Evolutionary conservation across 2,329 filamentous ascomycete genomes (phyloP).

Genomic region (Chrysosporium keratinophilum): DNA sequence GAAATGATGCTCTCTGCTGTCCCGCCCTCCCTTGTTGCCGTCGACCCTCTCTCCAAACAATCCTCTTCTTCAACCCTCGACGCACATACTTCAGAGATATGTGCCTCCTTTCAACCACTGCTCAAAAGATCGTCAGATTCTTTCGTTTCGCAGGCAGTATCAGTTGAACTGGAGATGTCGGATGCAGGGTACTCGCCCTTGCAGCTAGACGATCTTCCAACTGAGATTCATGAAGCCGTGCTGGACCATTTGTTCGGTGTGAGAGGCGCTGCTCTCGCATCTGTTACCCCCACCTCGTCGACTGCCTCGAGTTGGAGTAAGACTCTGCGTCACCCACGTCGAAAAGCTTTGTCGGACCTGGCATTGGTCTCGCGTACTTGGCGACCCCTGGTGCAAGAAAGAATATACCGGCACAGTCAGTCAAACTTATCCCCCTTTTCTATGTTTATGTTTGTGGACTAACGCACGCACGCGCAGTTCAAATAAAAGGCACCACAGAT

Average conservation of each 20-base stretch:
- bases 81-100: background rate
- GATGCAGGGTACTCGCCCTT: background rate
- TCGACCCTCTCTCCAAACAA: constrained; percentile 4
- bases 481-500: constrained; percentile 60
- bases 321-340: constrained; percentile 54
- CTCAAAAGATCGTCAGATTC: background rate
- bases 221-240: constrained; percentile 62
- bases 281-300: constrained; percentile 45
- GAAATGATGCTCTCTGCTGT: constrained; percentile 10
- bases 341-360: constrained; percentile 56
- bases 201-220: constrained; percentile 44
- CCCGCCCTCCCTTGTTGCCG: constrained; percentile 1
- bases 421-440: constrained; percentile 5
- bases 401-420: constrained; percentile 58
- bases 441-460: background rate
- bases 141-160: constrained; percentile 1
- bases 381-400: constrained; percentile 58
- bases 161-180: constrained; percentile 10
- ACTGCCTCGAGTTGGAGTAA: constrained; percentile 52
- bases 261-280: constrained; percentile 51
- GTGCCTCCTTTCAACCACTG: background rate
- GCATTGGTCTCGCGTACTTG: constrained; percentile 51
- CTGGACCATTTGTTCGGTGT: constrained; percentile 62
- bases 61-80: constrained; percentile 6
- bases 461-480: constrained; percentile 38